Evolutionary conservation across 306 rosid species (phyloP), one percentile per base, ranked within the genome.

Genomic region (Ochetophila trinervis): DNA sequence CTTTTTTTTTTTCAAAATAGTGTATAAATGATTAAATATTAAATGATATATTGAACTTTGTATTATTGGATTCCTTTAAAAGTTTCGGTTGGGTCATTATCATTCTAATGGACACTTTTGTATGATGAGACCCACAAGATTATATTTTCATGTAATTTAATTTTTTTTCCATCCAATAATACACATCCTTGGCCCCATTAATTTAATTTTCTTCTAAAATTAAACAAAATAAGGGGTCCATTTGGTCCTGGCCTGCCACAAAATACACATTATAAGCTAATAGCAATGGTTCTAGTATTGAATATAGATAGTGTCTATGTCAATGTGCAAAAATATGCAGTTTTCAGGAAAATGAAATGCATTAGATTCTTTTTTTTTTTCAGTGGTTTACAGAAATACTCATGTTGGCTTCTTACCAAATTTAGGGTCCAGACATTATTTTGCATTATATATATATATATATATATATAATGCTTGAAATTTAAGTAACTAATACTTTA

Each of bases 211-310:
- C 60, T 61, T 40, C 53, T 56, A 16, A 32, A 65, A 37, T 37
- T 60, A 64, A 62, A 19, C 70, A 47, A 27, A 49, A 0, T 13
- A 18, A 32, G 5, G 15, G 24, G 67, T 13, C 18, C 60, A 56
- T 2, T 32, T 66, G 73, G 34, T 50, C 64, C 69, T 12, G 34
- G 1, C 17, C 18, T 47, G 44, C 68, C 44, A 23, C 52, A 63
- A 61, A 7, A 5, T 68, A 20, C 73, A 19, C 84, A 60, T 42
- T 66, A 42, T 63, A 77, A 77, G 77, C 69, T 60, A 23, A 51
- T n/a, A 36, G 53, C 40, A 23, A 15, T 2, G 22, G 7, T 0
- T 47, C 21, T 17, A 57, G 1, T 16, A 20, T 35, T 49, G 60
- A 37, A 27, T 2, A 27, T 27, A 35, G 34, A 4, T 0, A 27